Base-by-base conservation (phyloP, 2,329 filamentous ascomycete species). In the Ophiocordyceps australis region DNA sequence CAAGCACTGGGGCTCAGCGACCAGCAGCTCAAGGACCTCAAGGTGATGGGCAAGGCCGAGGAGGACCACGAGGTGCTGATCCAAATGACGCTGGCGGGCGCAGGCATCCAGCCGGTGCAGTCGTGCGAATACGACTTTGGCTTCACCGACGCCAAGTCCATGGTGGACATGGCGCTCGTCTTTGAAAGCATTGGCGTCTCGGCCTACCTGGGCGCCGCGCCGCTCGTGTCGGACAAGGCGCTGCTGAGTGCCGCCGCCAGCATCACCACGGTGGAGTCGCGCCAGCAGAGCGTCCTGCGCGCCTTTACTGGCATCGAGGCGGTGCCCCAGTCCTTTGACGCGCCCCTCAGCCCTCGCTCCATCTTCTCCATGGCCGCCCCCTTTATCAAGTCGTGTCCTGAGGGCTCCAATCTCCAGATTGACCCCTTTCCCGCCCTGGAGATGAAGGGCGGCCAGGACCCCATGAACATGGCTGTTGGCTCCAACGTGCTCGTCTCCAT, bases 111-210 rank as follows among this genome's bases (percentile, higher is more conserved):
- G 40, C 75, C 77, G 17, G 74, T 81, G 5, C 55, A 66, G 45
- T 62, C 69, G 6, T 82, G 77, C 62, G 55, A 57, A 27, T 83
- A 83, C 57, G 65, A 76, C 54, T 83, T 83, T 42, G 59, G 57
- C 37, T 69, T 78, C 46, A 71, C 67, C 26, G 64, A 71, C 38
- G 72, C 73, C 24, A 54, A 57, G 14, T 52, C 55, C 41, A 81
- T 83, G 70, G 62, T 83, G 20, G 65, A 62, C 25, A 76, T 71
- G 3, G 76, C 75, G 10, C 62, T 64, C 35, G 55, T 81, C 14
- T 66, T 83, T 30, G 77, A 83, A 50, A 75, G 67, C 40, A 63
- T 80, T 30, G 75, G 75, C 47, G 63, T 81, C 17, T 75, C 72
- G n/a, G 75, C 75, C 34, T 75, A 73, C 50, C 65, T 81, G 10